Evolutionary conservation across 371 early-diverging fungal species (phyloP), one percentile per base, ranked within the genome.

Genomic region (Lichtheimia ramosa): DNA sequence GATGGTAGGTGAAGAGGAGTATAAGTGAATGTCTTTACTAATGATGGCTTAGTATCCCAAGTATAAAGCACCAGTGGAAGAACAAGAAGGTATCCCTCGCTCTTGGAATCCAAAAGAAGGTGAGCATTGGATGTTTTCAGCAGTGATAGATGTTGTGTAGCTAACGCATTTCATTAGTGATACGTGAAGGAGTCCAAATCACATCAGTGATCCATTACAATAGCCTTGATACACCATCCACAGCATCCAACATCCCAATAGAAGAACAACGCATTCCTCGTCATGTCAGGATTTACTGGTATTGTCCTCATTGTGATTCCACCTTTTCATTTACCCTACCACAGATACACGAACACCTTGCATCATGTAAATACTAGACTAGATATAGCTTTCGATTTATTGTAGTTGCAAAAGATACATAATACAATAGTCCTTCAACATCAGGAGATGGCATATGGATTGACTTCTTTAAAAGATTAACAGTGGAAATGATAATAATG

Each of bases 81-180:
- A 51, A 8, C 59, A 69, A 5, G 41, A 58, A 27, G 58, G 51
- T 12, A 48, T 72, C 12, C 81, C 81, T 12, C 53, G 75, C 40
- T 56, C 70, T n/a, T 80, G 81, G 81, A 68, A 73, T 55, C 53
- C 75, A 4, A 65, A 66, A 57, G 68, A 76, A 25, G 76, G 79
- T 75, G 69, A 59, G 40, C 3, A 7, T n/a, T 34, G 3, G 25
- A 3, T 14, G 7, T 27, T 25, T 21, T 14, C 4, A 34, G 15
- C 5, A 2, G 2, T 42, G 0, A 20, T 14, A 8, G 14, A 7
- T n/a, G n/a, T n/a, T n/a, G n/a, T n/a, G n/a, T 16, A 13, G 15
- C n/a, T 20, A 15, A 51, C 43, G 41, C n/a, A 52, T 3, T 18
- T 28, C 24, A 15, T 23, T 59, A 74, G 75, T 74, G 25, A 56